Base-by-base conservation (phyloP, 805 yeast species). In the Priceomyces carsonii region DNA sequence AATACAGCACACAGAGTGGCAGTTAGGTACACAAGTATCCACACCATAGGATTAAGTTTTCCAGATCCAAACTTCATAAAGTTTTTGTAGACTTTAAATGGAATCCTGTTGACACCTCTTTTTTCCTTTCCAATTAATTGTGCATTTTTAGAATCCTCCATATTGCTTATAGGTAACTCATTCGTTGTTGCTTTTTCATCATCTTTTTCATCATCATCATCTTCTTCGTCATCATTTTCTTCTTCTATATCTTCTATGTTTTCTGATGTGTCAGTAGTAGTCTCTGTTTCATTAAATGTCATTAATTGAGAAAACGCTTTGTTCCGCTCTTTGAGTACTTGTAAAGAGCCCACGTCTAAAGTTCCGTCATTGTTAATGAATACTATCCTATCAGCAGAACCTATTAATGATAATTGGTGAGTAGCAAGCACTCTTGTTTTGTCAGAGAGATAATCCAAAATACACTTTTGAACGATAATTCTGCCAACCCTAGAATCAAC, bases 401-500 rank as follows among this genome's bases (percentile, higher is more conserved):
- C 76, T 39, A 86, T 73, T 40, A 86, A 64, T 6, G 86, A 75
- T 30, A 87, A 63, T 55, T 87, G 95, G 55, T 86, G 95, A 0
- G 95, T 87, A 1, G 93, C 93, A 48, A 86, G 64, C 6, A 87
- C 48, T 45, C 91, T 69, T 0, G 95, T 87, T 48, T 72, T 76
- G 16, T 59, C 54, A 22, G 61, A 58, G 39, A 87, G 53, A 15
- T 78, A 39, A 0, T 86, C 90, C 43, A 72, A 43, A 29, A 87
- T 57, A 57, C 95, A 87, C 24, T 76, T 66, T 34, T 77, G 70
- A 75, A 85, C 76, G 32, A 85, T 83, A 48, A 80, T 85, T 38
- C 74, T 75, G n/a, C 91, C 93, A 30, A 85, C 93, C 48, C 84
- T 79, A 20, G 90, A 87, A 58, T 85, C 95, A 3, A 85, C 91